A percentile compares a stretch with the other conserved stretches of the same genome.
Evolutionary conservation across 257 asterid species (phyloP).

Genomic region (Penstemon newberryi): DNA sequence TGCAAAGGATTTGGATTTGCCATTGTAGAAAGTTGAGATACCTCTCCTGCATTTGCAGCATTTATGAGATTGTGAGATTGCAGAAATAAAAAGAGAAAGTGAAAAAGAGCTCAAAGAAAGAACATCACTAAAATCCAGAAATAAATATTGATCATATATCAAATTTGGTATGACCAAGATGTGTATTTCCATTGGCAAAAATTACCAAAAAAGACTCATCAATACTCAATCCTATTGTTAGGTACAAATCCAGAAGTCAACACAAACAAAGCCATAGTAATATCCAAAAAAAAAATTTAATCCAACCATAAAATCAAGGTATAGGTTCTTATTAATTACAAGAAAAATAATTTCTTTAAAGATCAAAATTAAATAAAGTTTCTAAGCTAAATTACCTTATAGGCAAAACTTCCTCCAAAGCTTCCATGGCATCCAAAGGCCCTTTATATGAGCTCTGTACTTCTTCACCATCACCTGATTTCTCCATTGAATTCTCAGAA

Average conservation of each 20-base stretch:
- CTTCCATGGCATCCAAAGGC: constrained; percentile 60
- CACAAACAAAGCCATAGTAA: not conserved
- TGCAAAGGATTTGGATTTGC: constrained; percentile 83
- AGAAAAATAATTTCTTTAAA: not conserved
- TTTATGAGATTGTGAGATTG: constrained; percentile 12
- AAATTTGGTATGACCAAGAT: no score
- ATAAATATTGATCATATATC: no score
- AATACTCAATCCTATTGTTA: not conserved
- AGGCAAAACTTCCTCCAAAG: constrained; percentile 71
- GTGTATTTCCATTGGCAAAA: no score
- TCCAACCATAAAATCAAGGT: not conserved
- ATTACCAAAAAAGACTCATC: no score
- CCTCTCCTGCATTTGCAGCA: constrained; percentile 52
- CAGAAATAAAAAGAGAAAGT: not conserved
- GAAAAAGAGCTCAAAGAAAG: not conserved
- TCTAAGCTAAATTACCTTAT: constrained; percentile 46
- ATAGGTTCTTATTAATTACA: not conserved
- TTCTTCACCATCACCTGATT: constrained; percentile 47
- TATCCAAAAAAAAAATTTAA: not conserved
- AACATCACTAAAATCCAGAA: not conserved
- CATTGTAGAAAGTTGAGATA: constrained; percentile 75
- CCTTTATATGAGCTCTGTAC: constrained; percentile 76
- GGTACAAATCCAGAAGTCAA: not conserved
- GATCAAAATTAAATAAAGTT: no score
- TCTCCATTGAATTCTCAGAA: constrained; percentile 55